Evolutionary conservation across 306 rosid genomes (phyloP).

Genomic region (Delonix regia): DNA sequence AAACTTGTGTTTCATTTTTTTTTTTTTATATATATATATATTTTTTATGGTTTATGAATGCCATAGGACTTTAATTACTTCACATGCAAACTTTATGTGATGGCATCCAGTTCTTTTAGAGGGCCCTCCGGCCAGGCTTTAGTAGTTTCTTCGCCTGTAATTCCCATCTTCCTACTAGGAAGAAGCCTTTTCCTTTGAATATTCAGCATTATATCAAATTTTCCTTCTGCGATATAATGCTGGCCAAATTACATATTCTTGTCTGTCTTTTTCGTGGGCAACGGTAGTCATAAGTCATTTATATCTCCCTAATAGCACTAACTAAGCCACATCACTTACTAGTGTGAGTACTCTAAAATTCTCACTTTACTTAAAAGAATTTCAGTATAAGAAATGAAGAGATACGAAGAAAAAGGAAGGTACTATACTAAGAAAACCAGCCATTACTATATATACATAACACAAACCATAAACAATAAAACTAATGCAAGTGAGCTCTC

Average conservation of each 20-base stretch:
- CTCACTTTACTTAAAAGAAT: background rate
- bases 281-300: background rate
- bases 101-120: background rate
- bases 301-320: background rate
- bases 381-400: background rate
- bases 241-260: background rate
- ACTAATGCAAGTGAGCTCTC: constrained; percentile 1
- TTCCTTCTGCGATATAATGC: background rate
- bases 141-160: background rate
- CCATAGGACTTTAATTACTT: background rate
- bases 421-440: background rate
- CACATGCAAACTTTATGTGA: background rate
- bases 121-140: too few species aligned
- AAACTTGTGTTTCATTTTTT: background rate
- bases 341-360: background rate
- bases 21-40: too few species aligned
- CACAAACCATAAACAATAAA: background rate
- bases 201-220: background rate
- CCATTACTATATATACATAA: background rate
- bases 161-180: background rate
- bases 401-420: background rate
- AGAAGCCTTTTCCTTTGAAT: background rate
- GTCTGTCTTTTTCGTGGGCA: background rate
- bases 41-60: background rate
- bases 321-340: background rate